Evolutionary conservation across 768 basidiomycete species (phyloP), one percentile per base, ranked within the genome.

Genomic region (Pholiota conissans): DNA sequence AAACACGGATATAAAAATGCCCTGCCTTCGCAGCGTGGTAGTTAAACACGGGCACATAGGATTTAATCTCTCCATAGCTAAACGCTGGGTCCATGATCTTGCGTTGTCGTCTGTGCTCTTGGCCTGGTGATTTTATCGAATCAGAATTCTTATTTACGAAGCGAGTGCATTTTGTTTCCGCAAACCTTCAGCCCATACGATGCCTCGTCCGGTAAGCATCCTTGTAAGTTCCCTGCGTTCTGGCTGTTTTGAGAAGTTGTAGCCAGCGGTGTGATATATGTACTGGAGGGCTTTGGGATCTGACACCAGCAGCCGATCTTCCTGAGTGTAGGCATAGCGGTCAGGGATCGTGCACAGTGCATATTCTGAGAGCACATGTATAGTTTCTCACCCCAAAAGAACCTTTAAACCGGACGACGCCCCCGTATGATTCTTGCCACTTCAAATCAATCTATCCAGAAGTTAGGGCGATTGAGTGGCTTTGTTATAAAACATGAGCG

Each of bases 271-370:
- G 27, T 75, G 73, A 58, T 77, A 74, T 34, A 82, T 76, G 57
- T 76, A 74, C 47, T 77, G 75, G 28, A 79, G 68, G 3, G 79
- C 80, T 60, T 83, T 82, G 4, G 79, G 75, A 63, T 84, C 82
- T 5, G 78, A 68, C 3, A 82, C 61, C 30, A 81, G 63, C 16
- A 83, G 75, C 26, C 74, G 70, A 55, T 81, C 75, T 60, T 74
- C 75, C 81, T 80, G 52, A 14, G 32, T 52, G 46, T 20, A 39
- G 3, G 26, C 14, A 34, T 34, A 42, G 45, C 24, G 35, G 28
- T 40, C 14, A 37, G n/a, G 39, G n/a, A n/a, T n/a, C n/a, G n/a
- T n/a, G n/a, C n/a, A n/a, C n/a, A n/a, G n/a, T n/a, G n/a, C 7
- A 18, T 20, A 40, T 20, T 16, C 3, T 40, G 9, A 8, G 11